Evolutionary conservation across 306 rosid species (phyloP).

Genomic region (Vachellia pachyceras): DNA sequence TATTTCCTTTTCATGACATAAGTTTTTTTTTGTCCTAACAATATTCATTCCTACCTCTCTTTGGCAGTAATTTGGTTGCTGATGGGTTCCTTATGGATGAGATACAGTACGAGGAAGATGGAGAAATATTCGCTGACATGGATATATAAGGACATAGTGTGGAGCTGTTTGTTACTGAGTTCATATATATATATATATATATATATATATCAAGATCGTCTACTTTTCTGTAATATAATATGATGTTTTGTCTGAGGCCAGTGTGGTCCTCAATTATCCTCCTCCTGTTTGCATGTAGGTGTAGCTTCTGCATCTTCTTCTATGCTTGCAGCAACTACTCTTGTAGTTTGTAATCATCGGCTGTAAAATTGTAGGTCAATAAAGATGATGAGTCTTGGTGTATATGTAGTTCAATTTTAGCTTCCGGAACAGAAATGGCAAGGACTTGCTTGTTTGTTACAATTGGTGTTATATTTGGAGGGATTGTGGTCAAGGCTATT

Average conservation of each 20-base stretch:
- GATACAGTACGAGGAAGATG: slow-evolving; percentile 62
- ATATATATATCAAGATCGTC: no score
- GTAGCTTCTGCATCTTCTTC: slow-evolving; percentile 26
- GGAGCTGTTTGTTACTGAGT: slow-evolving; percentile 34
- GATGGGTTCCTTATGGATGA: slow-evolving; percentile 70
- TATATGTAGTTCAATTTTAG: background rate
- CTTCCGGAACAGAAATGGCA: background rate
- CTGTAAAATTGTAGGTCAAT: slow-evolving; percentile 32
- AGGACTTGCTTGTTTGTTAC: background rate
- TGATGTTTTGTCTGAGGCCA: slow-evolving; percentile 27
- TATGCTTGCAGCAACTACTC: slow-evolving; percentile 41
- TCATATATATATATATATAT: no score
- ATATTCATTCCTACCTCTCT: slow-evolving; percentile 24
- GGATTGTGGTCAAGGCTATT: background rate
- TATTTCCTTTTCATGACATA: background rate
- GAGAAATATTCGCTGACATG: slow-evolving; percentile 82
- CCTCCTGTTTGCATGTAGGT: no score
- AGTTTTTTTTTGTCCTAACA: slow-evolving; percentile 15
- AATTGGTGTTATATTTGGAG: background rate
- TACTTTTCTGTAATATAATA: slow-evolving; percentile 40
- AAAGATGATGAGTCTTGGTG: background rate
- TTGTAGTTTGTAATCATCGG: slow-evolving; percentile 36
- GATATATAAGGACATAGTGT: slow-evolving; percentile 62
- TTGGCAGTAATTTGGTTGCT: slow-evolving; percentile 73
- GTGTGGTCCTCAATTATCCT: slow-evolving; percentile 6